Evolutionary conservation across 108 stramenopile genomes (phyloP).

Genomic region (Poteriospumella lacustris): DNA sequence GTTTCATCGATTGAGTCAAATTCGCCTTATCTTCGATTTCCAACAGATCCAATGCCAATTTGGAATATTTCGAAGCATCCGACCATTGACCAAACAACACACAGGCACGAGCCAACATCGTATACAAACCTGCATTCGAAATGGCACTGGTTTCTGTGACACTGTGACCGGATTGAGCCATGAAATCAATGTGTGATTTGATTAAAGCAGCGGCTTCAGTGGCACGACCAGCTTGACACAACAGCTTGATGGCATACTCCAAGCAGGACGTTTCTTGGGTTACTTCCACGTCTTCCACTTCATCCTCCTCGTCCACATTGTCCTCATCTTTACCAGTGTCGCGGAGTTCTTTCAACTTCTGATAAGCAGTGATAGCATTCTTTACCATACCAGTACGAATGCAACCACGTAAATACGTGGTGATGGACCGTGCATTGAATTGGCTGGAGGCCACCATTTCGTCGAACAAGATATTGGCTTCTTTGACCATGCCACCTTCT

Average conservation of each 20-base stretch:
- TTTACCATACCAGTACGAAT: conserved; percentile 3
- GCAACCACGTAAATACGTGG: conserved; percentile 6
- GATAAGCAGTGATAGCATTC: conserved; percentile 7
- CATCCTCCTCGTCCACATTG: conserved; percentile 6
- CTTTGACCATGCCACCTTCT: conserved; percentile 6
- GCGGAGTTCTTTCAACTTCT: conserved; percentile 7
- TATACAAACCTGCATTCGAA: conserved; percentile 8
- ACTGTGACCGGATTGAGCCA: conserved; percentile 6
- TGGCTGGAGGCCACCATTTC: conserved; percentile 2
- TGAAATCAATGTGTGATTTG: conserved; percentile 8
- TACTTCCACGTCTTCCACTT: conserved; percentile 7
- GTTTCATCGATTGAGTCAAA: conserved; percentile 8
- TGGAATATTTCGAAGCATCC: conserved; percentile 7
- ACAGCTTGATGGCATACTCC: conserved; percentile 6
- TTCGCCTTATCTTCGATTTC: conserved; percentile 2
- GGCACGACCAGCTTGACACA: conserved; percentile 6
- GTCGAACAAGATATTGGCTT: not conserved
- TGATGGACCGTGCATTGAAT: conserved; percentile 2
- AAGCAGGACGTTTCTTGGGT: conserved; percentile 6
- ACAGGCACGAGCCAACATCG: conserved; percentile 6
- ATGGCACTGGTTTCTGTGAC: conserved; percentile 6
- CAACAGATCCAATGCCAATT: conserved; percentile 7
- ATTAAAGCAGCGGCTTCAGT: conserved; percentile 7
- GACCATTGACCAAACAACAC: conserved; percentile 7
- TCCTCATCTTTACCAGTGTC: conserved; percentile 7